phyloP scores from a whole-genome alignment of 2,329 filamentous ascomycete genomes.

The Orbilia ellipsospora region DNA sequence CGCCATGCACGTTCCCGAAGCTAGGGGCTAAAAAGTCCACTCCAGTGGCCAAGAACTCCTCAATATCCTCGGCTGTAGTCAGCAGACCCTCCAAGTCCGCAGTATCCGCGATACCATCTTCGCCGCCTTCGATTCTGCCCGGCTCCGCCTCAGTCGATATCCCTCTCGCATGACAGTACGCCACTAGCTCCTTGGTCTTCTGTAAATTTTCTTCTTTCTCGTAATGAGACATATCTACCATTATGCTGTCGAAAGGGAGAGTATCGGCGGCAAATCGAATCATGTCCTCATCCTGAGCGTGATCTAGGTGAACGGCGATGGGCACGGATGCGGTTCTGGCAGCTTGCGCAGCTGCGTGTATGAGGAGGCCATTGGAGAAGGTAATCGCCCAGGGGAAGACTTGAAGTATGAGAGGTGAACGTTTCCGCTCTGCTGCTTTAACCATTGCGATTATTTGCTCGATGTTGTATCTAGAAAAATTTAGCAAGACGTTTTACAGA shows the following conservation, averaged over 20 bases:
- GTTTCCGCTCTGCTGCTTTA: slow-evolving; percentile 74
- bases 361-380: slow-evolving; percentile 71
- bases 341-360: slow-evolving; percentile 69
- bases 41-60: slow-evolving; percentile 76
- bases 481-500: background rate
- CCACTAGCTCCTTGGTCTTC: slow-evolving; percentile 72
- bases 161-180: slow-evolving; percentile 72
- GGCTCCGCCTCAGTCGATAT: slow-evolving; percentile 79
- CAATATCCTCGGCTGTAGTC: slow-evolving; percentile 75
- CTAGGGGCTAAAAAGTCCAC: slow-evolving; percentile 80
- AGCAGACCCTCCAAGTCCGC: slow-evolving; percentile 72
- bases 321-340: slow-evolving; percentile 70
- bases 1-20: slow-evolving; percentile 80
- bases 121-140: slow-evolving; percentile 76
- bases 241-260: slow-evolving; percentile 76
- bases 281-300: slow-evolving; percentile 73
- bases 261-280: slow-evolving; percentile 72
- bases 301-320: slow-evolving; percentile 74
- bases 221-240: slow-evolving; percentile 81
- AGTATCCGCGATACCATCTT: slow-evolving; percentile 78
- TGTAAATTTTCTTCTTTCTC: slow-evolving; percentile 76
- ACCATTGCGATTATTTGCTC: slow-evolving; percentile 77
- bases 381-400: slow-evolving; percentile 79
- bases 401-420: slow-evolving; percentile 76
- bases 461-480: slow-evolving; percentile 71